Evolutionary conservation across 257 asterid genomes (phyloP).

Genomic region (Nicotiana sylvestris): DNA sequence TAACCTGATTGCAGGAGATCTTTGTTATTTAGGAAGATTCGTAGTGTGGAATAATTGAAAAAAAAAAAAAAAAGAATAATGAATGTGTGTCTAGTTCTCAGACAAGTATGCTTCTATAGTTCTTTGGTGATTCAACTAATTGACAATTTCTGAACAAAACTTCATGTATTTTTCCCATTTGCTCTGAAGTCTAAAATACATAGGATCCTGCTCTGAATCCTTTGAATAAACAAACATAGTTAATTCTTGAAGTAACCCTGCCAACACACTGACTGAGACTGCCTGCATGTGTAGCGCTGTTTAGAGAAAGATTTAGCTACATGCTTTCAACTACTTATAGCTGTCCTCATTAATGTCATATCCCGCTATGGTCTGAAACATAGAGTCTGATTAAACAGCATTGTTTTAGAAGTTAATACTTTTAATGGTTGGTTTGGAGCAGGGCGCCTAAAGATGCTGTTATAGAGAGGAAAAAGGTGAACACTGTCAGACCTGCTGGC

Average conservation of each 20-base stretch:
- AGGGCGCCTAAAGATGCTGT: slow-evolving; percentile 44
- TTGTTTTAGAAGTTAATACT: background rate
- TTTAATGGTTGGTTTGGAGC: slow-evolving; percentile 5
- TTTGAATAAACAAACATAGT: too few species aligned
- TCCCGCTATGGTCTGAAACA: background rate
- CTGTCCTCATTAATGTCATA: background rate
- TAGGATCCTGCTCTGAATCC: background rate
- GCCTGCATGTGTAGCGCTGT: background rate
- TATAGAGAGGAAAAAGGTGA: slow-evolving; percentile 26
- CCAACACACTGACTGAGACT: background rate
- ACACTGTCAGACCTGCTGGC: slow-evolving; percentile 36
- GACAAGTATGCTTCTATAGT: too few species aligned
- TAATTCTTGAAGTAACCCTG: background rate
- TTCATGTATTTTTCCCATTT: too few species aligned
- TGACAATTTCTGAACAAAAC: too few species aligned
- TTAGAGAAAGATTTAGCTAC: background rate
- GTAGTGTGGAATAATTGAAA: too few species aligned
- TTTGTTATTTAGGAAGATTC: too few species aligned
- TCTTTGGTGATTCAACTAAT: too few species aligned
- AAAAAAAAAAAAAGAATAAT: too few species aligned
- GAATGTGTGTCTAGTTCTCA: too few species aligned
- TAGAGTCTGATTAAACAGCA: background rate
- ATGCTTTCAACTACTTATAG: too few species aligned
- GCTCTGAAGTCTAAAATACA: background rate
- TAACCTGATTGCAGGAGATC: background rate